These are phyloP conservation scores for Exophiala lecanii-corni DNA, from an alignment of 2,329 filamentous ascomycete species.

Conservation along the genomic window DNA sequence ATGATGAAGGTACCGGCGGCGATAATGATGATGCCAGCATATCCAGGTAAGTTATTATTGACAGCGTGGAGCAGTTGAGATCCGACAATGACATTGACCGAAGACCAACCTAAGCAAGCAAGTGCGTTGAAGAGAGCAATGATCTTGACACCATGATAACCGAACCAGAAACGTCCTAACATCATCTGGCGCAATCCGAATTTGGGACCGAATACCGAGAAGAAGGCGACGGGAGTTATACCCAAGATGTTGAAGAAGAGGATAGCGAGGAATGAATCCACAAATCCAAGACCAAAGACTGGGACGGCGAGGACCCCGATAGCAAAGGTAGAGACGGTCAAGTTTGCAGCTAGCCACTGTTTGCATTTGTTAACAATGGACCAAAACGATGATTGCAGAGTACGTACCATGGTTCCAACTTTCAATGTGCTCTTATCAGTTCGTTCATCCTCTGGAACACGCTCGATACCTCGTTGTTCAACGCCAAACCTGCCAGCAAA, in stretches of 20 bases:
- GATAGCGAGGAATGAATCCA: constrained; percentile 66
- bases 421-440: constrained; percentile 62
- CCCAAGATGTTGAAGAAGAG: constrained; percentile 73
- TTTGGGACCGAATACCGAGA: constrained; percentile 68
- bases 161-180: constrained; percentile 72
- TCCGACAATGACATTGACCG: constrained; percentile 74
- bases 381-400: constrained; percentile 1
- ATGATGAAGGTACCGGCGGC: constrained; percentile 63
- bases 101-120: constrained; percentile 62
- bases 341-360: constrained; percentile 72
- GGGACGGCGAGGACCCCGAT: constrained; percentile 67
- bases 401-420: constrained; percentile 65
- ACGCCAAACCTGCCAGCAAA: constrained; percentile 62
- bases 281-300: constrained; percentile 65
- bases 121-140: constrained; percentile 37
- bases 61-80: constrained; percentile 73
- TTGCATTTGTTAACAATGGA: constrained; percentile 7
- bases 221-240: constrained; percentile 68
- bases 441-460: constrained; percentile 66
- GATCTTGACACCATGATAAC: constrained; percentile 64
- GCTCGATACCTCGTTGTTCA: constrained; percentile 71
- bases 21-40: constrained; percentile 70
- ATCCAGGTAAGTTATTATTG: constrained; percentile 61
- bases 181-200: constrained; percentile 79
- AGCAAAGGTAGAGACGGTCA: constrained; percentile 72